phyloP scores from a whole-genome alignment of 2,329 filamentous ascomycete species.

The Cladophialophora exuberans region DNA sequence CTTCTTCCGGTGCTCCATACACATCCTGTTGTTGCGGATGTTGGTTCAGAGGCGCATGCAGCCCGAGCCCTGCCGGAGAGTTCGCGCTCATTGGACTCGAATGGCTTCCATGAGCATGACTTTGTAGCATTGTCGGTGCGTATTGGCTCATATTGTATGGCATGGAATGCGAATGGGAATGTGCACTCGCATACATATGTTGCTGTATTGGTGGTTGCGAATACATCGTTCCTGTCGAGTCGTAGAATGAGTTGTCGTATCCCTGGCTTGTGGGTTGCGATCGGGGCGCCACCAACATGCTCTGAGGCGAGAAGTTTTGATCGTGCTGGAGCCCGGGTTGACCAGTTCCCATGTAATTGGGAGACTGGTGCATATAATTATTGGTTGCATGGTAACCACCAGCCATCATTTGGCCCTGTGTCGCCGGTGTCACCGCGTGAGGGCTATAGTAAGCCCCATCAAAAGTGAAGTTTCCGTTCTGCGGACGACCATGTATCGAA shows the following conservation, averaged over 20 bases:
- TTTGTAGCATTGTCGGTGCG: conserved; percentile 13
- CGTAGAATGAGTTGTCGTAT: conserved; percentile 14
- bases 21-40: conserved; percentile 13
- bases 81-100: conserved; percentile 12
- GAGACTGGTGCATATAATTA: conserved; percentile 12
- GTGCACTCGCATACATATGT: conserved; percentile 16
- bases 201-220: conserved; percentile 17
- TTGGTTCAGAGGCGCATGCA: conserved; percentile 13
- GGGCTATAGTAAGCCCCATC: conserved; percentile 23
- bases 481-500: conserved; percentile 18
- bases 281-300: conserved; percentile 17
- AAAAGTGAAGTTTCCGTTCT: conserved; percentile 14
- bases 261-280: conserved; percentile 14
- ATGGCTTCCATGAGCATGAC: conserved; percentile 4
- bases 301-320: conserved; percentile 22
- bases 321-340: conserved; percentile 4
- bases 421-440: conserved; percentile 14
- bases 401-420: conserved; percentile 6
- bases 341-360: conserved; percentile 9
- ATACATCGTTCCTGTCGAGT: conserved; percentile 11
- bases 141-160: conserved; percentile 17
- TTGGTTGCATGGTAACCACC: conserved; percentile 6
- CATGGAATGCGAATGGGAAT: conserved; percentile 8
- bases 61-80: conserved; percentile 19
- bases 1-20: conserved; percentile 6